Percentiles rank a stretch among this genome's conserved stretches.
Evolutionary conservation across 2,329 filamentous ascomycete species (phyloP).

Genomic region (Colletotrichum phormii): DNA sequence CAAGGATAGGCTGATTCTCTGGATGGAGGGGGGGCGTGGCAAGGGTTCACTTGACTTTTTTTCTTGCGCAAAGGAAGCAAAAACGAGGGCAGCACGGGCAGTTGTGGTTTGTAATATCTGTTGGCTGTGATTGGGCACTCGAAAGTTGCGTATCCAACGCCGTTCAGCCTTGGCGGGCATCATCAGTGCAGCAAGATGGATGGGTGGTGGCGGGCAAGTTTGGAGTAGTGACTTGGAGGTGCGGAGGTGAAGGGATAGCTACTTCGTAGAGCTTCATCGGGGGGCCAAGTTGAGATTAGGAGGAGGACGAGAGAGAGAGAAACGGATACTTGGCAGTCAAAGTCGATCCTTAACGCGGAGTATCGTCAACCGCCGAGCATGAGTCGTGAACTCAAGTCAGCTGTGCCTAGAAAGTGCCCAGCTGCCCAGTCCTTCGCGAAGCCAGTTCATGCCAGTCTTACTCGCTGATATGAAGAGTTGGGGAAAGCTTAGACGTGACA

Average conservation of each 20-base stretch:
- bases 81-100: neutral
- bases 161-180: slow-evolving; percentile 33
- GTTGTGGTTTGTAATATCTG: neutral
- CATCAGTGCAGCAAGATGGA: neutral
- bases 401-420: slow-evolving; percentile 11
- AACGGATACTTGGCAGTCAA: slow-evolving; percentile 23
- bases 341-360: slow-evolving; percentile 35
- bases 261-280: neutral
- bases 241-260: neutral
- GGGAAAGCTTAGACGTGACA: slow-evolving; percentile 34
- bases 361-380: slow-evolving; percentile 12
- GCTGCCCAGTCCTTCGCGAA: slow-evolving; percentile 9
- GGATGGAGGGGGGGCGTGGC: neutral
- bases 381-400: slow-evolving; percentile 5
- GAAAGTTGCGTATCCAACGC: slow-evolving; percentile 2
- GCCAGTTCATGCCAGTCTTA: neutral
- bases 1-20: slow-evolving; percentile 5
- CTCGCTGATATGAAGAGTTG: slow-evolving; percentile 15
- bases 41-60: slow-evolving; percentile 18
- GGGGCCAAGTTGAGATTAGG: neutral
- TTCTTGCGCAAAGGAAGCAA: slow-evolving; percentile 2
- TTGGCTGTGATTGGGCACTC: slow-evolving; percentile 6
- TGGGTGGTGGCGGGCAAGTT: neutral
- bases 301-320: neutral
- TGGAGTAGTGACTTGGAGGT: neutral